Conservation (phyloP, 176 grass and related monocot species). For the Sorghum bicolor region DNA sequence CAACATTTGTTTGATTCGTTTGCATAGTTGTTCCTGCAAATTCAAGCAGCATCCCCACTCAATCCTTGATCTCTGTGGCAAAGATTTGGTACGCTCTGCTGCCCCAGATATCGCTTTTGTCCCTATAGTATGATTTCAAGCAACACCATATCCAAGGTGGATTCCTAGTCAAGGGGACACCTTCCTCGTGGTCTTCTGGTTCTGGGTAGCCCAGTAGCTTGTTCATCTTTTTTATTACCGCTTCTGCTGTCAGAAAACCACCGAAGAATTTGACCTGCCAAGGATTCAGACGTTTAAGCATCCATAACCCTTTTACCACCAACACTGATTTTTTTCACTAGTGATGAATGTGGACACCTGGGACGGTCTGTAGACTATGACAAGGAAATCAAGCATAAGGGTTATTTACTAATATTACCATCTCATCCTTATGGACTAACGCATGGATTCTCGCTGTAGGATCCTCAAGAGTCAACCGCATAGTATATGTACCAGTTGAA, state of each 20-base stretch:
- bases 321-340: background rate
- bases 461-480: slow-evolving; percentile 71
- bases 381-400: background rate
- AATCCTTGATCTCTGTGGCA: slow-evolving; percentile 49
- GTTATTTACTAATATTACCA: slow-evolving; percentile 44
- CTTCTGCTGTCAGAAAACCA: slow-evolving; percentile 30
- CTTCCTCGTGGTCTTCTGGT: slow-evolving; percentile 40
- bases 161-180: slow-evolving; percentile 21
- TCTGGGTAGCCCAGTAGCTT: slow-evolving; percentile 58
- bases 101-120: slow-evolving; percentile 52
- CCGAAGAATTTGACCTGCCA: slow-evolving; percentile 74
- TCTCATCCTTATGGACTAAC: slow-evolving; percentile 50
- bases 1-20: background rate
- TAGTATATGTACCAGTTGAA: slow-evolving; percentile 18
- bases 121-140: slow-evolving; percentile 51
- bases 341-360: background rate
- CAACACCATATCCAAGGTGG: slow-evolving; percentile 86
- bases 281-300: slow-evolving; percentile 4
- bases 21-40: background rate
- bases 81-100: slow-evolving; percentile 58
- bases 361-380: slow-evolving; percentile 1
- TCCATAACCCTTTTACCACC: background rate
- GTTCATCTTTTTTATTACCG: slow-evolving; percentile 55
- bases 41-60: background rate
- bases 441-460: slow-evolving; percentile 82